Percentiles rank a stretch among this genome's conserved stretches.
Evolutionary conservation across 2,329 filamentous ascomycete genomes (phyloP).

Genomic region (Fusarium torreyae): DNA sequence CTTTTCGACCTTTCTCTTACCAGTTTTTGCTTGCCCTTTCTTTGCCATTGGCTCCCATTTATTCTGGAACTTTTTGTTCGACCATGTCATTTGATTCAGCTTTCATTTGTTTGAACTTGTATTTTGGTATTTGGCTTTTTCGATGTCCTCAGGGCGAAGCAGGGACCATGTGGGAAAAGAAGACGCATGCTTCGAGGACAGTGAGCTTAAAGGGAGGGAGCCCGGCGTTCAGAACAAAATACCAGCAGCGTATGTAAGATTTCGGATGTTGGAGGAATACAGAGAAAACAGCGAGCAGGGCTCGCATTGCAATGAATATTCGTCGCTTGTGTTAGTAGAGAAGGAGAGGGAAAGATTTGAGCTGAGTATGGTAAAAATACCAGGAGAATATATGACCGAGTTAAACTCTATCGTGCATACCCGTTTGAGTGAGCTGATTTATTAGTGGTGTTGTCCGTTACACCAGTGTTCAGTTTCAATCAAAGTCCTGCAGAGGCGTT

Average conservation of each 20-base stretch:
- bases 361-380: conserved; percentile 32
- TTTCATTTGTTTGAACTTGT: conserved; percentile 44
- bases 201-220: conserved; percentile 39
- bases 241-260: conserved; percentile 50
- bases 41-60: conserved; percentile 27
- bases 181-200: conserved; percentile 24
- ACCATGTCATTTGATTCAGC: conserved; percentile 30
- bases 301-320: conserved; percentile 25
- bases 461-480: too few relatives aligned
- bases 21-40: conserved; percentile 18
- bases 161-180: conserved; percentile 19
- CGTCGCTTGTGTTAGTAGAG: conserved; percentile 35
- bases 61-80: conserved; percentile 36
- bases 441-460: too few relatives aligned
- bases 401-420: neutral
- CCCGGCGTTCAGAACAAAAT: conserved; percentile 51
- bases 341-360: conserved; percentile 16
- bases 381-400: conserved; percentile 28
- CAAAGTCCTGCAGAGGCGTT: too few relatives aligned
- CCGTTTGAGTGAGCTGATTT: neutral
- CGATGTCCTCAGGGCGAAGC: conserved; percentile 28
- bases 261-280: conserved; percentile 36
- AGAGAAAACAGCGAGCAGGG: conserved; percentile 30
- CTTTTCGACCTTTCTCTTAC: conserved; percentile 36
- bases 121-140: conserved; percentile 40